Percentiles rank a stretch among this genome's conserved stretches.
Conservation (phyloP, 2,329 filamentous ascomycete species). For the Cordyceps tenuipes region DNA sequence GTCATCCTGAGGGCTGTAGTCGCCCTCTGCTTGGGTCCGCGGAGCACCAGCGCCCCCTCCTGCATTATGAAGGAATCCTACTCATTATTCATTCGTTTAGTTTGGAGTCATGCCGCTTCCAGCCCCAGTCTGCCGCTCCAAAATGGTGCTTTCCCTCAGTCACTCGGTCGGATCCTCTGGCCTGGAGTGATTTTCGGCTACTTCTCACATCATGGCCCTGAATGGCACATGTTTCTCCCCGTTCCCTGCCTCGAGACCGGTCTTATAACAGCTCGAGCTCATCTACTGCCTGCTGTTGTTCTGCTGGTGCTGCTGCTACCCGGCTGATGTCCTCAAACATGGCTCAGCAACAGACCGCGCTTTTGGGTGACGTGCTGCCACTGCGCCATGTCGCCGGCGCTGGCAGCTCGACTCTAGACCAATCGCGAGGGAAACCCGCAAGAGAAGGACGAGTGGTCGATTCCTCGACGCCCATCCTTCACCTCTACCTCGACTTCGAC, state of each 20-base stretch:
- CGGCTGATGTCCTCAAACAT: neutral
- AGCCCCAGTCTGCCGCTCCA: neutral
- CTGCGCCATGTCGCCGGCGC: neutral
- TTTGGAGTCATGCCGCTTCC: neutral
- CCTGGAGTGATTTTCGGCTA: neutral
- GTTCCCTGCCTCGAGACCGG: neutral
- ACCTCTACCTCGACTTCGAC: constrained; percentile 34
- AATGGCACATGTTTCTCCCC: neutral
- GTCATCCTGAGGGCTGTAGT: neutral
- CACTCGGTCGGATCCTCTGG: neutral
- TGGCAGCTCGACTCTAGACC: neutral
- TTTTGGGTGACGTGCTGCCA: neutral
- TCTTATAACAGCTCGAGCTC: neutral
- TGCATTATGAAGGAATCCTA: neutral
- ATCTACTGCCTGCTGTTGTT: neutral
- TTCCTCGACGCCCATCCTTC: constrained; percentile 23
- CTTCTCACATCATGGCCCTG: neutral
- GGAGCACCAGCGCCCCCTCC: neutral
- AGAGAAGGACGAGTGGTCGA: neutral
- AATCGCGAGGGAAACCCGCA: neutral
- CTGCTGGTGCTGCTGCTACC: neutral
- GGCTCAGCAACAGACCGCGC: neutral
- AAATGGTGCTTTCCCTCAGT: neutral
- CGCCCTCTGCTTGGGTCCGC: neutral
- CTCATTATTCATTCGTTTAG: neutral